phyloP scores from a whole-genome alignment of 345 rosid genomes.

The Kernera saxatilis region DNA sequence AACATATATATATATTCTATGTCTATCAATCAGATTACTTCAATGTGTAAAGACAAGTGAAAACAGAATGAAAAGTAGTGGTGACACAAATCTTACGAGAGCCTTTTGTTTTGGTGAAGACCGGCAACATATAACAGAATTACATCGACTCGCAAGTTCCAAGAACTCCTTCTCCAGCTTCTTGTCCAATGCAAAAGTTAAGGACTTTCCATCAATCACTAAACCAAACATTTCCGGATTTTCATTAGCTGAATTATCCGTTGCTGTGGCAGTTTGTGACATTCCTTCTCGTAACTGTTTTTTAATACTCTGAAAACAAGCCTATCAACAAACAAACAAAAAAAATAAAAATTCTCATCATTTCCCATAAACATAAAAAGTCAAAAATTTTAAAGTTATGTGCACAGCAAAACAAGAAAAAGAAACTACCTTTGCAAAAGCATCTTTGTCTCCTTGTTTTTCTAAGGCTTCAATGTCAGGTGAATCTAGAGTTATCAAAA shows the following conservation, averaged over 20 bases:
- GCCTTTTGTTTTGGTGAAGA: constrained; percentile 96
- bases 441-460: constrained; percentile 55
- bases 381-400: background rate
- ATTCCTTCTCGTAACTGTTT: constrained; percentile 45
- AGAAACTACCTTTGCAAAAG: constrained; percentile 41
- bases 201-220: constrained; percentile 82
- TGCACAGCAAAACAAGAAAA: background rate
- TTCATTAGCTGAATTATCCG: constrained; percentile 20
- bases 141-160: constrained; percentile 58
- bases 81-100: constrained; percentile 50
- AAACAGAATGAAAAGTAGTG: background rate
- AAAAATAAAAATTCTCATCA: background rate
- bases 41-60: background rate
- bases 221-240: constrained; percentile 39
- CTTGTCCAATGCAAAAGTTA: constrained; percentile 52
- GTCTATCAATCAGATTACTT: constrained; percentile 40
- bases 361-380: background rate
- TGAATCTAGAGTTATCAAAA: constrained; percentile 57
- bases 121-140: constrained; percentile 80
- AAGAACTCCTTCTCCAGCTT: constrained; percentile 46
- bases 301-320: constrained; percentile 45
- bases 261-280: constrained; percentile 27
- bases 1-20: constrained; percentile 32
- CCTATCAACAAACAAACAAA: constrained; percentile 36
- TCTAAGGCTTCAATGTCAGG: constrained; percentile 56